phyloP scores from a whole-genome alignment of 2,329 filamentous ascomycete species.

The Penicillium sp. region DNA sequence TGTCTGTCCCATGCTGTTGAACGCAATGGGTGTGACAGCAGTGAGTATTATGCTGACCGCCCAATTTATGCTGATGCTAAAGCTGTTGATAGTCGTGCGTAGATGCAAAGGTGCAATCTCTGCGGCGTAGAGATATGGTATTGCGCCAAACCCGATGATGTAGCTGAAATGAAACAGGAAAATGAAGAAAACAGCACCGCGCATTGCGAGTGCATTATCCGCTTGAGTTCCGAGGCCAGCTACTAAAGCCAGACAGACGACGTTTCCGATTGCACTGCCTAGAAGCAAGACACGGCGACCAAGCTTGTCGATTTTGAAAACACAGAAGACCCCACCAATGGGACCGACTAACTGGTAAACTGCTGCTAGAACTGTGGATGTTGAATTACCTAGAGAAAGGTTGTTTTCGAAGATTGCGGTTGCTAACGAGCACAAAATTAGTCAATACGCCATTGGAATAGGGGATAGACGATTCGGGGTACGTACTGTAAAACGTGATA shows the following conservation, averaged over 20 bases:
- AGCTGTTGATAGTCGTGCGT: conserved; percentile 25
- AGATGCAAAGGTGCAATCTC: conserved; percentile 24
- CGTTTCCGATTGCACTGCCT: conserved; percentile 21
- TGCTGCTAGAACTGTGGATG: conserved; percentile 21
- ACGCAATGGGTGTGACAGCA: conserved; percentile 25
- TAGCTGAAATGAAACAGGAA: conserved; percentile 28
- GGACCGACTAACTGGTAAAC: conserved; percentile 25
- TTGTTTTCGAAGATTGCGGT: conserved; percentile 24
- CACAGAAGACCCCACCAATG: conserved; percentile 20
- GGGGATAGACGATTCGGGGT: too few relatives aligned
- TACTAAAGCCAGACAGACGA: conserved; percentile 19
- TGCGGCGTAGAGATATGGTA: conserved; percentile 26
- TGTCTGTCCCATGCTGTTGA: conserved; percentile 20
- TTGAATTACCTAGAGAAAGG: conserved; percentile 19
- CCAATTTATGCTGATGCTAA: conserved; percentile 26
- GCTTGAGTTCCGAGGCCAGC: conserved; percentile 20
- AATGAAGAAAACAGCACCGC: conserved; percentile 24
- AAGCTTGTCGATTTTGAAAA: conserved; percentile 20
- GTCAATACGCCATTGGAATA: background rate
- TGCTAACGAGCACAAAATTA: conserved; percentile 5
- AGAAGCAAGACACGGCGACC: conserved; percentile 22
- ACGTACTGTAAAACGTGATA: conserved; percentile 26
- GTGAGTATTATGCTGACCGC: conserved; percentile 22
- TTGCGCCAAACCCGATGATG: conserved; percentile 25
- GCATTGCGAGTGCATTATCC: conserved; percentile 15